Percentiles rank a stretch among this genome's conserved stretches.
These are phyloP conservation scores for Suhomyces sp. DNA, from an alignment of 805 yeast genomes.

Conservation along the genomic window DNA sequence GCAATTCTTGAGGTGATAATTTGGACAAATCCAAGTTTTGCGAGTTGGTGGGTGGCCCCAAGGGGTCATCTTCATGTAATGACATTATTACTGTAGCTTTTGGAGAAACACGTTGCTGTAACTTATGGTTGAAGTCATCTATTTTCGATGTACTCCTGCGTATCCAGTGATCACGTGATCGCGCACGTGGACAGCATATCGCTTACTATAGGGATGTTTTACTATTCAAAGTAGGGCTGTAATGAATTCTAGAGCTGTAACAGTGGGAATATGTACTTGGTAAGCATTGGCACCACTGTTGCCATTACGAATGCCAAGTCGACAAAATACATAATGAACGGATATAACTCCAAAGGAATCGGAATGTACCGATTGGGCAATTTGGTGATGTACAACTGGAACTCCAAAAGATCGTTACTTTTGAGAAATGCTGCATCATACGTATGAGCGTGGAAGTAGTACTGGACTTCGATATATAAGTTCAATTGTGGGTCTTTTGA, in stretches of 20 bases:
- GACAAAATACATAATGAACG: constrained; percentile 24
- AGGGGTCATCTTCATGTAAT: constrained; percentile 47
- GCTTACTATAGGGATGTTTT: neutral
- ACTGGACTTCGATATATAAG: constrained; percentile 21
- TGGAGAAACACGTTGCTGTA: neutral
- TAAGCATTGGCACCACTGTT: constrained; percentile 6
- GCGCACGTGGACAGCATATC: neutral
- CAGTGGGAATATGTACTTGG: neutral
- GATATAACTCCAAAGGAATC: constrained; percentile 32
- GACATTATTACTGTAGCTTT: constrained; percentile 20
- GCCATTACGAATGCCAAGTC: constrained; percentile 14
- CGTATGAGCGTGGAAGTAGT: constrained; percentile 20
- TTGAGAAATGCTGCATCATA: constrained; percentile 9
- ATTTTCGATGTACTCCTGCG: constrained; percentile 2
- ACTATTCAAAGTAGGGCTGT: neutral
- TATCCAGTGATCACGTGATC: neutral
- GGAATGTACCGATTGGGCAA: constrained; percentile 27
- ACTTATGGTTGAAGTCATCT: constrained; percentile 3
- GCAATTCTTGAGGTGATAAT: constrained; percentile 74
- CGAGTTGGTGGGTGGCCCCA: constrained; percentile 45
- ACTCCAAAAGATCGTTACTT: constrained; percentile 12
- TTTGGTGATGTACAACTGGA: constrained; percentile 26
- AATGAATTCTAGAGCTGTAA: neutral
- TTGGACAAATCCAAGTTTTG: constrained; percentile 53
- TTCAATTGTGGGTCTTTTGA: neutral